These are phyloP conservation scores for Talaromyces thailandensis DNA, from an alignment of 495 filamentous ascomycete species.

Conservation along the genomic window DNA sequence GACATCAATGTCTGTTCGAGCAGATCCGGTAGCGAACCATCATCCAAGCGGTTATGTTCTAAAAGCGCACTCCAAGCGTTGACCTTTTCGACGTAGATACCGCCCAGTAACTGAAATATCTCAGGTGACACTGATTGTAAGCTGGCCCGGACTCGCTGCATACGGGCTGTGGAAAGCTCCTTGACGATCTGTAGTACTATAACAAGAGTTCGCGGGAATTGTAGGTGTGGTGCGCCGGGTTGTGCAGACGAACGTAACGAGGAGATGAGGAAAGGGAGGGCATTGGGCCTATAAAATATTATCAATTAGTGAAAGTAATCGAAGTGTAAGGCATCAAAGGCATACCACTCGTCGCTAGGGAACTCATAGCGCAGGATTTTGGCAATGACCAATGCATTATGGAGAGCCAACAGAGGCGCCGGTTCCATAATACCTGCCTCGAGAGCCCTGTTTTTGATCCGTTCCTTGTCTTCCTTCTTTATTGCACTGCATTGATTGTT, in stretches of 20 bases:
- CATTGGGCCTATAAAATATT: constrained; percentile 33
- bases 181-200: constrained; percentile 81
- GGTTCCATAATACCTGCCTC: constrained; percentile 66
- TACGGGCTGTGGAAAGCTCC: constrained; percentile 71
- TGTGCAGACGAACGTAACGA: constrained; percentile 46
- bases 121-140: constrained; percentile 72
- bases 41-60: constrained; percentile 42
- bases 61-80: constrained; percentile 60
- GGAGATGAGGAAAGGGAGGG: constrained; percentile 44
- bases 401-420: constrained; percentile 61
- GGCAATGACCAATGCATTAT: constrained; percentile 78
- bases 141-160: constrained; percentile 58
- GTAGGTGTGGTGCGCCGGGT: constrained; percentile 35
- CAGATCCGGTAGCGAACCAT: constrained; percentile 46
- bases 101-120: constrained; percentile 64
- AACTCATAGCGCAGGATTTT: constrained; percentile 87
- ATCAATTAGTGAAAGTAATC: constrained; percentile 9
- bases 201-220: constrained; percentile 62
- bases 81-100: constrained; percentile 67
- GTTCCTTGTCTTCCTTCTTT: constrained; percentile 59
- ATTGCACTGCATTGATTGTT: constrained; percentile 47
- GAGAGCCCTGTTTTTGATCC: constrained; percentile 64
- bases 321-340: background rate
- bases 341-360: constrained; percentile 63
- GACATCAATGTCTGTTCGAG: constrained; percentile 68